Conservation (phyloP, 2,329 filamentous ascomycete genomes). For the Penicillium sp. region DNA sequence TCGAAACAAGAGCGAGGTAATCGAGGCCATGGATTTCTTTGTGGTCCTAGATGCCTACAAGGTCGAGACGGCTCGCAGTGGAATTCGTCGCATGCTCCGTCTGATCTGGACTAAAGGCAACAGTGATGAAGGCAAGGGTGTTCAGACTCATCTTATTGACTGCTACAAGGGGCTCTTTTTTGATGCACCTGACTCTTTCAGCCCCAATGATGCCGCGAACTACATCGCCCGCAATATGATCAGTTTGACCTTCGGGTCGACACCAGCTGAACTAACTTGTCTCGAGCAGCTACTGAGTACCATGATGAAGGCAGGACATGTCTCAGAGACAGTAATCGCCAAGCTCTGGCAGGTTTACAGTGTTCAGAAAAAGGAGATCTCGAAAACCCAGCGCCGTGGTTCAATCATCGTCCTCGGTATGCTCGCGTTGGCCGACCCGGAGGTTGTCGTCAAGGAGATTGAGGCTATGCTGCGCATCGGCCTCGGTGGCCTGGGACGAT, state of each 20-base stretch:
- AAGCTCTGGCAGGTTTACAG: conserved; percentile 99
- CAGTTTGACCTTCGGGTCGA: conserved; percentile 92
- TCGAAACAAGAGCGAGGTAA: conserved; percentile 96
- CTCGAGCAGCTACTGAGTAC: conserved; percentile 92
- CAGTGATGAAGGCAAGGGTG: conserved; percentile 97
- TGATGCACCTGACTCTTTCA: conserved; percentile 87
- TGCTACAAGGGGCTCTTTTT: conserved; percentile 97
- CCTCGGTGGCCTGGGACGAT: conserved; percentile 74
- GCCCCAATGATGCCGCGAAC: conserved; percentile 84
- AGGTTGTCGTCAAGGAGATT: conserved; percentile 93
- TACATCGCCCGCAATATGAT: conserved; percentile 99
- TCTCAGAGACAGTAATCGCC: conserved; percentile 80
- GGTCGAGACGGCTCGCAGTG: conserved; percentile 86
- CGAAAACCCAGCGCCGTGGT: conserved; percentile 82
- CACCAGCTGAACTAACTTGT: conserved; percentile 90
- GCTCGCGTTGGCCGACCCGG: conserved; percentile 87
- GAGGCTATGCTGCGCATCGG: conserved; percentile 92
- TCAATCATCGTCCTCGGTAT: conserved; percentile 96
- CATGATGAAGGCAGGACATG: conserved; percentile 93
- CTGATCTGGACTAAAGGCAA: conserved; percentile 99
- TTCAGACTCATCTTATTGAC: conserved; percentile 94
- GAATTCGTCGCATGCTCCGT: conserved; percentile 92
- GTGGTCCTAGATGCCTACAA: conserved; percentile 95
- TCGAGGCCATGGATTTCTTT: conserved; percentile 99
- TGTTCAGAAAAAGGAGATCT: conserved; percentile 90